Percentiles rank a stretch among this genome's conserved stretches.
Conservation (phyloP, 495 filamentous ascomycete genomes). For the Penicillium fimorum region DNA sequence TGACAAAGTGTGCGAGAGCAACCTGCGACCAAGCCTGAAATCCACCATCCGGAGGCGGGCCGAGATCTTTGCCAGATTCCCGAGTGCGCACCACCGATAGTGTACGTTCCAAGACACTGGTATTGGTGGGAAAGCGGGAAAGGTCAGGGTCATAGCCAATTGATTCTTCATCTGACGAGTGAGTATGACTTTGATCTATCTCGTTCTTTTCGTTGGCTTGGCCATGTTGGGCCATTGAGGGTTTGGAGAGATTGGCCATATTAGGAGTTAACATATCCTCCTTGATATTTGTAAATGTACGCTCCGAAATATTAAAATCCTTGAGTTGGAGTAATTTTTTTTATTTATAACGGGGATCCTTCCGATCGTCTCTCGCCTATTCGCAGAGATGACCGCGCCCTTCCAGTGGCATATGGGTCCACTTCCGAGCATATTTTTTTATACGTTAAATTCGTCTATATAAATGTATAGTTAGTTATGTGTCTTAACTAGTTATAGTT, state of each 20-base stretch:
- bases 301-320: not conserved
- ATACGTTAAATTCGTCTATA: not conserved
- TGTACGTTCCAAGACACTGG: slow-evolving; percentile 31
- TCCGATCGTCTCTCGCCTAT: slow-evolving; percentile 8
- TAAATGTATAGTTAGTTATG: not conserved
- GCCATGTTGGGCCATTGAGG: not conserved
- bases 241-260: not conserved
- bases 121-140: slow-evolving; percentile 27
- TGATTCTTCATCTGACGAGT: slow-evolving; percentile 28
- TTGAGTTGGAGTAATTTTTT: not conserved
- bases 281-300: not conserved
- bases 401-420: slow-evolving; percentile 13
- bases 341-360: not conserved
- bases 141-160: slow-evolving; percentile 19
- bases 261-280: not conserved
- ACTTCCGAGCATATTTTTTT: slow-evolving; percentile 2
- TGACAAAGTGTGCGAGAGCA: slow-evolving; percentile 61
- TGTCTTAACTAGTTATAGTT: not conserved
- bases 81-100: slow-evolving; percentile 45
- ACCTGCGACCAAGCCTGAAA: slow-evolving; percentile 65
- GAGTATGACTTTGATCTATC: slow-evolving; percentile 3
- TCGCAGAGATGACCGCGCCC: slow-evolving; percentile 28
- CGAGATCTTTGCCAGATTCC: slow-evolving; percentile 52
- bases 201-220: not conserved
- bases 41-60: slow-evolving; percentile 54